Evolutionary conservation across 306 rosid species (phyloP), one percentile per base, ranked within the genome.

Genomic region (Lotus japonicus): DNA sequence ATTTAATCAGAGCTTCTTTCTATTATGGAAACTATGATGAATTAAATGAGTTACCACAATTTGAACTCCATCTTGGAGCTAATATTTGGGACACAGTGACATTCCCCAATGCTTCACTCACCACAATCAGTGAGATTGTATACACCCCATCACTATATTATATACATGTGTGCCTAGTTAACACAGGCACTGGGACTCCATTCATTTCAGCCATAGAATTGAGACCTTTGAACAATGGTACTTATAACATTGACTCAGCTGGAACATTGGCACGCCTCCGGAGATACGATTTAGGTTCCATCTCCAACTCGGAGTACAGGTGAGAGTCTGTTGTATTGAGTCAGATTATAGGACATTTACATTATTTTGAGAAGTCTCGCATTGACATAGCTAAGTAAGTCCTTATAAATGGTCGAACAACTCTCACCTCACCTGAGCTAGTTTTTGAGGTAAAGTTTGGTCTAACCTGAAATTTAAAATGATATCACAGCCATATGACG

Each of bases 151-250:
- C 74, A 7, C 31, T n/a, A 6, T 45, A 81, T 26, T 75, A 76
- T 16, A 16, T 87, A 6, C 16, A 64, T 13, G 31, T 70, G 0
- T 86, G 92, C 74, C 66, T 86, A 2, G 87, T 77, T 48, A 81
- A 84, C 70, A 79, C 68, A 2, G 84, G 82, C 3, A 54, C 11
- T 6, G 85, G 88, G 16, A 77, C 70, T 36, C 88, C 86, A 0
- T 79, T 86, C 56, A 55, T 86, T 45, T 81, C 91, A 9, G 71
- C 80, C 15, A 43, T 86, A 58, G 83, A 81, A 70, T 73, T 86
- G 5, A 73, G 88, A 69, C 62, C 65, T 53, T 44, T 86, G 76
- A 15, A 23, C 1, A 67, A 73, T 38, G 0, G 10, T 13, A 8
- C 62, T 15, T 84, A 84, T 58, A 10, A 2, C 11, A 80, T 79